phyloP scores from a whole-genome alignment of 164 flowering plant genomes.

The Paratinospora sagittata region DNA sequence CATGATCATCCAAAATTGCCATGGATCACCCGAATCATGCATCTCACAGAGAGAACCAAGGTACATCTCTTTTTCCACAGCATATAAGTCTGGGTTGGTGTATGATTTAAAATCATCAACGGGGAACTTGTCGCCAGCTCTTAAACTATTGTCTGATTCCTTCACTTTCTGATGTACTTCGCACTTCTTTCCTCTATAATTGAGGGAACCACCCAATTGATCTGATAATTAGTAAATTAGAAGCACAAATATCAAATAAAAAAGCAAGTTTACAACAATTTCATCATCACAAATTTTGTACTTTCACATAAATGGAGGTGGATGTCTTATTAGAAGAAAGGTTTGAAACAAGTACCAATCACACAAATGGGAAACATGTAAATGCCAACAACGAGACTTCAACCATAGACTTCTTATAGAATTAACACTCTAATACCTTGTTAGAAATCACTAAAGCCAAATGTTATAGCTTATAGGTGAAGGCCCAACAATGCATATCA shows the following conservation, averaged over 20 bases:
- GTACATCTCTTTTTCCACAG: constrained; percentile 28
- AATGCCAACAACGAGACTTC: too few relatives aligned
- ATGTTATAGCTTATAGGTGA: too few relatives aligned
- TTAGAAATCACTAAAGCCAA: too few relatives aligned
- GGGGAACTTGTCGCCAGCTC: constrained; percentile 25
- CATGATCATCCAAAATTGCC: constrained; percentile 42
- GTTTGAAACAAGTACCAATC: neutral
- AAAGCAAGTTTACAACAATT: neutral
- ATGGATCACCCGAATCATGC: constrained; percentile 14
- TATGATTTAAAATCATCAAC: constrained; percentile 12
- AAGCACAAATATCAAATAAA: neutral
- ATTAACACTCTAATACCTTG: too few relatives aligned
- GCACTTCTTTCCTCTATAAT: constrained; percentile 15
- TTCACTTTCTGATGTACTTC: constrained; percentile 22
- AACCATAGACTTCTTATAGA: too few relatives aligned
- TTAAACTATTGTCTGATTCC: constrained; percentile 21
- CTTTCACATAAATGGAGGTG: too few relatives aligned
- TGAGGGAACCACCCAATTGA: constrained; percentile 13
- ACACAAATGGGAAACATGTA: too few relatives aligned
- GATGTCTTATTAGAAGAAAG: too few relatives aligned
- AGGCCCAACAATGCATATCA: too few relatives aligned
- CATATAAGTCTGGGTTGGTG: constrained; percentile 24
- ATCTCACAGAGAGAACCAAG: constrained; percentile 26
- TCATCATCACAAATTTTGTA: constrained; percentile 1
- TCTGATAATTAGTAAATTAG: constrained; percentile 17